Evolutionary conservation across 768 basidiomycete species (phyloP).

Genomic region (Leccinum barrowsii): DNA sequence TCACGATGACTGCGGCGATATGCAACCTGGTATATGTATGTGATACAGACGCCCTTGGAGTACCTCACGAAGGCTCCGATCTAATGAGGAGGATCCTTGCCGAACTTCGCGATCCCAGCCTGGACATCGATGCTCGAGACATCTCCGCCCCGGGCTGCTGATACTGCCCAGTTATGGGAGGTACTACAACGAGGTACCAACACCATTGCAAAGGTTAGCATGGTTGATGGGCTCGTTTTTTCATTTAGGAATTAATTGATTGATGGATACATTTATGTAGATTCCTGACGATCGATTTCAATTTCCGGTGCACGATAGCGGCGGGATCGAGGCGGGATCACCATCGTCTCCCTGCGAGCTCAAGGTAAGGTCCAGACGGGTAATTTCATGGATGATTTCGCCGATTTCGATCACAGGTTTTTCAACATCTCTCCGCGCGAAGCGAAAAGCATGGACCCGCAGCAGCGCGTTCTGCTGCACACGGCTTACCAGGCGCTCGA

Average conservation of each 20-base stretch:
- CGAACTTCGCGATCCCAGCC: no score
- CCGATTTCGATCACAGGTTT: constrained; percentile 65
- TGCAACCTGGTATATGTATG: no score
- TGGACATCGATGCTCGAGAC: no score
- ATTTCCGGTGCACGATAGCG: constrained; percentile 34
- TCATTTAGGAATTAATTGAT: neutral
- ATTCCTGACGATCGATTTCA: constrained; percentile 61
- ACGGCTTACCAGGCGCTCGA: constrained; percentile 67
- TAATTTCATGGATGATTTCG: constrained; percentile 58
- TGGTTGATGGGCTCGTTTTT: neutral
- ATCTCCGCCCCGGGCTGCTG: constrained; percentile 44
- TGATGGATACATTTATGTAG: constrained; percentile 33
- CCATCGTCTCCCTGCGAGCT: constrained; percentile 37
- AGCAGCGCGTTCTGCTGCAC: constrained; percentile 66
- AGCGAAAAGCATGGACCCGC: constrained; percentile 73
- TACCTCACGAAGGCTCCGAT: no score
- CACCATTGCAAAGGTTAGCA: constrained; percentile 52
- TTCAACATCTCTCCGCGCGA: constrained; percentile 75
- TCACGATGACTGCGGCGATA: no score
- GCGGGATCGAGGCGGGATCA: constrained; percentile 12
- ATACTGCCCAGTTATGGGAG: constrained; percentile 51
- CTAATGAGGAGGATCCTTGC: no score
- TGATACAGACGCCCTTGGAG: no score
- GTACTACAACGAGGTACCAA: constrained; percentile 53
- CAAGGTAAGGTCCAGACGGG: constrained; percentile 54